Conservation (phyloP, 2,329 filamentous ascomycete genomes). For the Phaeosphaeria sp. region DNA sequence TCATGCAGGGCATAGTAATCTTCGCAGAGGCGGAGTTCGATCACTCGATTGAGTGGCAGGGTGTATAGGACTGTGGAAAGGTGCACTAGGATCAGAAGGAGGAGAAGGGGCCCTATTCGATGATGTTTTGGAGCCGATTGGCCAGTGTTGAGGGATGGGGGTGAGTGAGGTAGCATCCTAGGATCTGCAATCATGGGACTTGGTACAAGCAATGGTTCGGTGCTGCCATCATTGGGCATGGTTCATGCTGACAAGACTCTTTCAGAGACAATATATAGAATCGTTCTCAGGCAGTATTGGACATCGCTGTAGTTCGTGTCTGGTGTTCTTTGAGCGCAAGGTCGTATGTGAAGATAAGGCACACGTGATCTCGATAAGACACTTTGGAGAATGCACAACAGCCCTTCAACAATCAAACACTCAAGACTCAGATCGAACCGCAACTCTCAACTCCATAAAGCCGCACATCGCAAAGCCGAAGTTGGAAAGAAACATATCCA, state of each 20-base stretch:
- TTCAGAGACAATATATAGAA: no score
- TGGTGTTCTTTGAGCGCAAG: background rate
- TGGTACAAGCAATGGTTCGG: slow-evolving; percentile 11
- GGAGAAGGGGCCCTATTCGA: slow-evolving; percentile 36
- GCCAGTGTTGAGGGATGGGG: background rate
- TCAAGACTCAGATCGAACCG: background rate
- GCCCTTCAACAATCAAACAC: background rate
- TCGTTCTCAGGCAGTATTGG: background rate
- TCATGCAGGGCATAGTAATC: slow-evolving; percentile 57
- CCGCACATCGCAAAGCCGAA: background rate
- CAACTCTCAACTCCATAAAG: background rate
- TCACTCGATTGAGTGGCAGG: slow-evolving; percentile 47
- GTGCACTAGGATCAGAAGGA: slow-evolving; percentile 42
- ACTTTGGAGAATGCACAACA: background rate
- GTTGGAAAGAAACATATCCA: slow-evolving; percentile 2
- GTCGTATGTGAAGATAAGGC: slow-evolving; percentile 3
- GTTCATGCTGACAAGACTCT: background rate
- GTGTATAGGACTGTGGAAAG: slow-evolving; percentile 42
- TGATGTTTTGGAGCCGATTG: slow-evolving; percentile 1
- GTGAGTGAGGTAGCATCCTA: slow-evolving; percentile 9
- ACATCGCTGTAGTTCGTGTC: background rate
- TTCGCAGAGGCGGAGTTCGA: slow-evolving; percentile 51
- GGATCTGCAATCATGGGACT: background rate
- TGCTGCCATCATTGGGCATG: slow-evolving; percentile 8
- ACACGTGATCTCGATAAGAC: slow-evolving; percentile 6